These are phyloP conservation scores for Pichia manshurica DNA, from an alignment of 805 yeast genomes.

Conservation along the genomic window DNA sequence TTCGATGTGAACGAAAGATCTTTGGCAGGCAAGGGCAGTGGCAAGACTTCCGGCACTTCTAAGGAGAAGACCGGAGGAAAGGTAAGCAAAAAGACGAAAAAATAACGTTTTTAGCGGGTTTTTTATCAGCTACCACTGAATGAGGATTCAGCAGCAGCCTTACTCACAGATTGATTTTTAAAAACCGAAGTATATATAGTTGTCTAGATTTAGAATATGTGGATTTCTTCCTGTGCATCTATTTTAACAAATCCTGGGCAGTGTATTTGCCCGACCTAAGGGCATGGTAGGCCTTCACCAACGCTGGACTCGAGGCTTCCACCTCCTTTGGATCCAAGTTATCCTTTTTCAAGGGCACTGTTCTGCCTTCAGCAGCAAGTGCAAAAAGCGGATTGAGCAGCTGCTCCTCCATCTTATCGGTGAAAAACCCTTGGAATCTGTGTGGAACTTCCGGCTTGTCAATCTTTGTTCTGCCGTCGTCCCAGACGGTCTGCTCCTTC, in stretches of 20 bases:
- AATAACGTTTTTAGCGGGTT: neutral
- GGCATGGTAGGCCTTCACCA: constrained; percentile 11
- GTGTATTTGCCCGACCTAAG: constrained; percentile 9
- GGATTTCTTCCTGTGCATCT: neutral
- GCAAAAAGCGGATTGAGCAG: constrained; percentile 15
- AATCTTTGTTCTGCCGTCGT: constrained; percentile 13
- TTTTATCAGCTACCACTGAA: neutral
- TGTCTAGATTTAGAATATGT: no score
- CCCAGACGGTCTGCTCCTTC: constrained; percentile 35
- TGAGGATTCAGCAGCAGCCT: neutral
- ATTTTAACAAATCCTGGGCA: constrained; percentile 10
- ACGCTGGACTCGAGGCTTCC: constrained; percentile 13
- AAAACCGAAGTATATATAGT: no score
- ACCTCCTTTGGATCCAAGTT: constrained; percentile 10
- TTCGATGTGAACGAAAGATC: constrained; percentile 59
- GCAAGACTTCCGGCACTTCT: neutral
- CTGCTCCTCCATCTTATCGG: constrained; percentile 12
- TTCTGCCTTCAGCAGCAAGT: constrained; percentile 16
- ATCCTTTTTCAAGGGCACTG: constrained; percentile 13
- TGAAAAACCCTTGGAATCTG: constrained; percentile 12
- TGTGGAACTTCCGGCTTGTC: constrained; percentile 17
- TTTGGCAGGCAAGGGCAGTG: constrained; percentile 19
- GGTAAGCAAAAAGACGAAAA: constrained; percentile 9
- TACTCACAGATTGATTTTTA: neutral
- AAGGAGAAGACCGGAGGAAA: constrained; percentile 13